Percentiles rank a stretch among this genome's conserved stretches.
These are phyloP conservation scores for Drosera spatulata DNA, from an alignment of 179 eudicot species.

Conservation along the genomic window DNA sequence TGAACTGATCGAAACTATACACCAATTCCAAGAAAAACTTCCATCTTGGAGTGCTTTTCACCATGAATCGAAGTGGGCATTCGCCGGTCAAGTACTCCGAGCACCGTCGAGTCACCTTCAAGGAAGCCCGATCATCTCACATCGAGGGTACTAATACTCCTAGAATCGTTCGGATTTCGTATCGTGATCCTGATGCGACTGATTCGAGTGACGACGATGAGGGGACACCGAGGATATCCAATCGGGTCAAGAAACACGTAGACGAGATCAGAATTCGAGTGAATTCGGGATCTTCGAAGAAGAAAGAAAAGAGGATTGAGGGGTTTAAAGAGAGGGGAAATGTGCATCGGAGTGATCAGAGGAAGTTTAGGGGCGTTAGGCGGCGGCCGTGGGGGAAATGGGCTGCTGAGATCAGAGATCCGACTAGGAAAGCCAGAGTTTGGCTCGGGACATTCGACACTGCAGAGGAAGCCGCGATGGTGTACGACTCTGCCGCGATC, in stretches of 20 bases:
- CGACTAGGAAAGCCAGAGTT: constrained; percentile 18
- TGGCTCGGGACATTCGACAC: constrained; percentile 69
- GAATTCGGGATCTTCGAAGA: neutral
- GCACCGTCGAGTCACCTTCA: neutral
- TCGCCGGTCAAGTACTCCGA: neutral
- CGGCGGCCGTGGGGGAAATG: constrained; percentile 68
- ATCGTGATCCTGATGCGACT: constrained; percentile 51
- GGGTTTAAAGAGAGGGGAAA: neutral
- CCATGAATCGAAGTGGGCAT: neutral
- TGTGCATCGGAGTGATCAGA: neutral
- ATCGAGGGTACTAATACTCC: neutral
- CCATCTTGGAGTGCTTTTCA: neutral
- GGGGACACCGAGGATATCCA: neutral
- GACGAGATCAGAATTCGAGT: constrained; percentile 31
- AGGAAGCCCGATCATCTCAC: neutral
- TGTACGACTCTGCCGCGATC: constrained; percentile 56
- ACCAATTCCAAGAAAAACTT: too few relatives aligned
- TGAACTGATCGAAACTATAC: too few relatives aligned
- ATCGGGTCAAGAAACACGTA: constrained; percentile 19
- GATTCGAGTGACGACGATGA: constrained; percentile 47
- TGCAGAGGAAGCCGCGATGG: constrained; percentile 63
- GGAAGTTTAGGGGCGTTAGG: constrained; percentile 50
- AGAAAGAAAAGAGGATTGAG: neutral
- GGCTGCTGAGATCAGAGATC: constrained; percentile 80
- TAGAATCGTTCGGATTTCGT: constrained; percentile 28